Evolutionary conservation across 2,329 filamentous ascomycete genomes (phyloP), one percentile per base, ranked within the genome.

Genomic region (Alternaria sp.): DNA sequence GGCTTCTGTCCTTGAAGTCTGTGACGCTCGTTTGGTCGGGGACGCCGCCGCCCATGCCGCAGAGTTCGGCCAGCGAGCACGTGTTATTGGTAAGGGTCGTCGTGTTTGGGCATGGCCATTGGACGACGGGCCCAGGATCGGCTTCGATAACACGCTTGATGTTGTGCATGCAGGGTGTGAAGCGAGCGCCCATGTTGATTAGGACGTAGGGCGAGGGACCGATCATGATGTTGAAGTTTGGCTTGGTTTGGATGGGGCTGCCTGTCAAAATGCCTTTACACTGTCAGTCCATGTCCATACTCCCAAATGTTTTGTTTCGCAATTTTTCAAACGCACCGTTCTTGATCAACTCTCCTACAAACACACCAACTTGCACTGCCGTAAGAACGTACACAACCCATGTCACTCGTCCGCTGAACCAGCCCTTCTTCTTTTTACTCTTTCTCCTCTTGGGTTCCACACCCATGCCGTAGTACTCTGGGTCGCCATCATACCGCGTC

Each of bases 131-230:
- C 72, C 67, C 2, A 58, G 50, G 50, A 2, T 58, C 72, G 68
- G 4, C 72, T 56, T 86, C 82, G 70, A 89, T 88, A 34, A 93
- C 82, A 45, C 83, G 84, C 41, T 85, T 76, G 64, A 91, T 85
- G 68, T 91, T 92, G 81, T 94, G 93, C 95, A 99, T 99, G 78
- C 95, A 99, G 6, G 93, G 92, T 3, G 90, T 87, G 74, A 91
- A 99, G 61, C 95, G 89, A 39, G 93, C 92, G 58, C 95, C 95
- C 92, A 99, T 97, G 78, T 96, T 96, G 81, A 98, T 97, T 70
- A 96, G 86, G 24, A 98, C 87, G 68, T 92, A 92, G 1, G 89
- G 86, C 5, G 93, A 97, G 1, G 95, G 95, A 0, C 95, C 95
- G 72, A 99, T 97, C 92, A 99, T 97, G 58, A 91, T 90, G 79